Conservation (phyloP, 1,284 basidiomycete genomes). For the Porogramme epimiltina region DNA sequence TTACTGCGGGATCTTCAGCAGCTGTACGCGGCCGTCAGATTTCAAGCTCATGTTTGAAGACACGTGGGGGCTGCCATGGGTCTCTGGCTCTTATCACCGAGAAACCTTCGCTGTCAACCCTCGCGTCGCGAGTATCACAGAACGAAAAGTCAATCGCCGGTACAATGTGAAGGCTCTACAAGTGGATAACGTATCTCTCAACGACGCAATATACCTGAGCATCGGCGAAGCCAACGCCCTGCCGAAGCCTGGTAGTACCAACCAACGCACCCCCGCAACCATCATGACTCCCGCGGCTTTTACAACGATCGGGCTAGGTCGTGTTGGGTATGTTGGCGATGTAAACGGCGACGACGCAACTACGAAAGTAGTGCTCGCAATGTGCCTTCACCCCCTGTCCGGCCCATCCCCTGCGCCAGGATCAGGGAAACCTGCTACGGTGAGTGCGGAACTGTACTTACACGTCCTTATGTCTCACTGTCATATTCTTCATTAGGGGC, state of each 20-base stretch:
- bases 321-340: slow-evolving; percentile 21
- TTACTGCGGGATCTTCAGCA: slow-evolving; percentile 14
- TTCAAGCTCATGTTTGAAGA: slow-evolving; percentile 9
- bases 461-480: too few relatives aligned
- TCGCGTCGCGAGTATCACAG: not conserved
- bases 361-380: slow-evolving; percentile 10
- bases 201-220: not conserved
- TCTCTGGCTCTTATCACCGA: not conserved
- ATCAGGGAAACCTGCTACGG: too few relatives aligned
- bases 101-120: slow-evolving; percentile 4
- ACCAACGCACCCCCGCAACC: not conserved
- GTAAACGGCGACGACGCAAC: slow-evolving; percentile 9
- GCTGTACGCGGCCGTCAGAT: not conserved
- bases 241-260: not conserved
- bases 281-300: slow-evolving; percentile 13
- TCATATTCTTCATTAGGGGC: too few relatives aligned
- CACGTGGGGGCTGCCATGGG: slow-evolving; percentile 16
- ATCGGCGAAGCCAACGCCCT: not conserved
- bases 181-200: too few relatives aligned
- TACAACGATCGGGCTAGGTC: slow-evolving; percentile 6
- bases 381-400: slow-evolving; percentile 10
- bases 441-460: too few relatives aligned
- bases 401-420: not conserved
- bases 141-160: too few relatives aligned
- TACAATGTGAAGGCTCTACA: too few relatives aligned